Percentiles rank a stretch among this genome's conserved stretches.
These are phyloP conservation scores for Globisporangium viniferum DNA, from an alignment of 352 stramenopile species.

Conservation along the genomic window DNA sequence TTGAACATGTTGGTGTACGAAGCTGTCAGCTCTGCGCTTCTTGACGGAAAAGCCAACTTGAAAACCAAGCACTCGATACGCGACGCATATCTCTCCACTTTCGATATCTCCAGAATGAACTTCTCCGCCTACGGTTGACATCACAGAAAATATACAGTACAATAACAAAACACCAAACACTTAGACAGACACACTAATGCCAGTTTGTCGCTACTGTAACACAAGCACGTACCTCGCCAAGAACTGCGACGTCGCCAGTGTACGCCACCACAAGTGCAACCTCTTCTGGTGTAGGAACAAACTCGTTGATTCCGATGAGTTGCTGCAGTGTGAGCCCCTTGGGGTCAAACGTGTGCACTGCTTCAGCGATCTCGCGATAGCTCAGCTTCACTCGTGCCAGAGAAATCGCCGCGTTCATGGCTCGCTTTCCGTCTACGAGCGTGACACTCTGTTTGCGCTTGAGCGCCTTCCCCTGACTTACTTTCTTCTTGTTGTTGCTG, in stretches of 20 bases:
- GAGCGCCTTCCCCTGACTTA: slow-evolving; percentile 31
- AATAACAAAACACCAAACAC: not conserved
- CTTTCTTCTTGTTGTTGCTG: slow-evolving; percentile 47
- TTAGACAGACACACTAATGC: not conserved
- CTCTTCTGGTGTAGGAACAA: slow-evolving; percentile 93
- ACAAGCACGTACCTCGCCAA: slow-evolving; percentile 55
- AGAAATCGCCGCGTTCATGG: slow-evolving; percentile 98
- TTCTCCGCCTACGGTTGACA: slow-evolving; percentile 58
- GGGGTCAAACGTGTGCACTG: slow-evolving; percentile 65
- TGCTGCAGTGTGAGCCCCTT: slow-evolving; percentile 65
- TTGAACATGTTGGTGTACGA: slow-evolving; percentile 84
- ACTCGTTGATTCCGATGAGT: slow-evolving; percentile 91
- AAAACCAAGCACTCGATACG: slow-evolving; percentile 83
- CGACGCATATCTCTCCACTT: slow-evolving; percentile 62
- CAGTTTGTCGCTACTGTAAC: too few species aligned
- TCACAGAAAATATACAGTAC: not conserved
- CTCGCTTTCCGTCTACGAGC: slow-evolving; percentile 94
- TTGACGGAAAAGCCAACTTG: slow-evolving; percentile 67
- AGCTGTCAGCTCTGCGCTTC: slow-evolving; percentile 75
- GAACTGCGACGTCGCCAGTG: slow-evolving; percentile 47
- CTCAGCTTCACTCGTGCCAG: slow-evolving; percentile 93
- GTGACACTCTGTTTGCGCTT: slow-evolving; percentile 83
- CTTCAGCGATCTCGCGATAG: slow-evolving; percentile 84
- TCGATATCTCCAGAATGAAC: slow-evolving; percentile 86
- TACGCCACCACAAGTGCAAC: slow-evolving; percentile 78